These are phyloP conservation scores for Saccharomyces hybrid DNA, from an alignment of 1,139 yeast species.

Conservation along the genomic window DNA sequence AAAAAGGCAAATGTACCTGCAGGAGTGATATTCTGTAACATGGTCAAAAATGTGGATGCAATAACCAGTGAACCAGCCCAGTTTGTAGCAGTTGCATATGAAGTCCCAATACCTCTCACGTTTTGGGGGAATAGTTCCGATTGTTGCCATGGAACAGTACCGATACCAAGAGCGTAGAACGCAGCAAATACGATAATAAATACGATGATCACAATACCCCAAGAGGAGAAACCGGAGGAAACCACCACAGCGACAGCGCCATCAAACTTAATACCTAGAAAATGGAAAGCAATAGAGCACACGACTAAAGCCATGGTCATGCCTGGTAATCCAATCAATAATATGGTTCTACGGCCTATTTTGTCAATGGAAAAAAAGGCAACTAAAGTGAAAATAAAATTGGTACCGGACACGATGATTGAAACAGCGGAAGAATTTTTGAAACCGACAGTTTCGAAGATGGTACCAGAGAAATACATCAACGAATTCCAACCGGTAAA, in stretches of 20 bases:
- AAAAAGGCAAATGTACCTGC: constrained; percentile 89
- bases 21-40: constrained; percentile 88
- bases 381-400: constrained; percentile 72
- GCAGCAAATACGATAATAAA: constrained; percentile 85
- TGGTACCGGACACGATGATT: constrained; percentile 83
- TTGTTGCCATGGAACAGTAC: constrained; percentile 98
- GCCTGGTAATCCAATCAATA: constrained; percentile 67
- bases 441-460: constrained; percentile 84
- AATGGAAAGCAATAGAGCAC: constrained; percentile 86
- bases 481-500: constrained; percentile 92
- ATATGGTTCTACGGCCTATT: constrained; percentile 76
- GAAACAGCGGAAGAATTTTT: constrained; percentile 86
- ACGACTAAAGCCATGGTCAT: constrained; percentile 67
- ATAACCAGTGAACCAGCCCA: constrained; percentile 93
- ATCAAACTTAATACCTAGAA: constrained; percentile 52
- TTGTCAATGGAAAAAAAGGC: constrained; percentile 80
- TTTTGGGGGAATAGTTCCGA: constrained; percentile 88
- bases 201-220: constrained; percentile 82
- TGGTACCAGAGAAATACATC: constrained; percentile 88
- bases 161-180: constrained; percentile 86
- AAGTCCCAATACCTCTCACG: constrained; percentile 87
- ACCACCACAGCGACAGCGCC: constrained; percentile 38
- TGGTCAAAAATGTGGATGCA: constrained; percentile 85
- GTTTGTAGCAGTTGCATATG: constrained; percentile 84
- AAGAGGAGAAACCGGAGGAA: constrained; percentile 52